These are phyloP conservation scores for Ceratocystis cacaofunesta DNA, from an alignment of 2,329 filamentous ascomycete genomes.

Conservation along the genomic window DNA sequence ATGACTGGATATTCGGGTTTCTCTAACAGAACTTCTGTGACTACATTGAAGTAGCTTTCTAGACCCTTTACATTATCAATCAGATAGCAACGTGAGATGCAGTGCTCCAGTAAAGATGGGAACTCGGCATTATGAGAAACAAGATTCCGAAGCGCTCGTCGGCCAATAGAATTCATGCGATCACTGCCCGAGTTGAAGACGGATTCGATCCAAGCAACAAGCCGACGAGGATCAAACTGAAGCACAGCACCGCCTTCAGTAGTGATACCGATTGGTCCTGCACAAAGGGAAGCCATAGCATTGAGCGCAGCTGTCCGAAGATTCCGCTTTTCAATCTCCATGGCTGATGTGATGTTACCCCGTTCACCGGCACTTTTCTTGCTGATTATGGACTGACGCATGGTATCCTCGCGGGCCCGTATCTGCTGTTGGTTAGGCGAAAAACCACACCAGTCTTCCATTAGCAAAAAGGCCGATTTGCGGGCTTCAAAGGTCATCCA, in stretches of 20 bases:
- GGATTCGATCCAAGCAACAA: slow-evolving; percentile 88
- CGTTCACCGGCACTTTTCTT: slow-evolving; percentile 63
- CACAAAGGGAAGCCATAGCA: slow-evolving; percentile 88
- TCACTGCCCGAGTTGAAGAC: slow-evolving; percentile 91
- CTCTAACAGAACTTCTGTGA: slow-evolving; percentile 73
- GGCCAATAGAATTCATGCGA: slow-evolving; percentile 77
- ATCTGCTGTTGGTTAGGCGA: slow-evolving; percentile 81
- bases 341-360: slow-evolving; percentile 67
- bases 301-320: slow-evolving; percentile 79
- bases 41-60: slow-evolving; percentile 89
- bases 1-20: slow-evolving; percentile 67
- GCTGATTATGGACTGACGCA: slow-evolving; percentile 71
- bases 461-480: slow-evolving; percentile 86
- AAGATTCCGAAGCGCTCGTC: slow-evolving; percentile 74
- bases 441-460: slow-evolving; percentile 99
- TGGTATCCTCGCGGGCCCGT: slow-evolving; percentile 66
- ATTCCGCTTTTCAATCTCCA: slow-evolving; percentile 94
- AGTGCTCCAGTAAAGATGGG: slow-evolving; percentile 71
- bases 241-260: slow-evolving; percentile 78
- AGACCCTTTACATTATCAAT: slow-evolving; percentile 68
- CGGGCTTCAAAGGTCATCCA: slow-evolving; percentile 98
- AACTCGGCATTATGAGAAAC: slow-evolving; percentile 84
- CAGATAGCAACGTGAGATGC: slow-evolving; percentile 80
- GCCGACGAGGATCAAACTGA: slow-evolving; percentile 80
- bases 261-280: slow-evolving; percentile 67